Evolutionary conservation across 352 stramenopile genomes (phyloP), one percentile per base, ranked within the genome.

Genomic region (Phytophthora pluvialis): DNA sequence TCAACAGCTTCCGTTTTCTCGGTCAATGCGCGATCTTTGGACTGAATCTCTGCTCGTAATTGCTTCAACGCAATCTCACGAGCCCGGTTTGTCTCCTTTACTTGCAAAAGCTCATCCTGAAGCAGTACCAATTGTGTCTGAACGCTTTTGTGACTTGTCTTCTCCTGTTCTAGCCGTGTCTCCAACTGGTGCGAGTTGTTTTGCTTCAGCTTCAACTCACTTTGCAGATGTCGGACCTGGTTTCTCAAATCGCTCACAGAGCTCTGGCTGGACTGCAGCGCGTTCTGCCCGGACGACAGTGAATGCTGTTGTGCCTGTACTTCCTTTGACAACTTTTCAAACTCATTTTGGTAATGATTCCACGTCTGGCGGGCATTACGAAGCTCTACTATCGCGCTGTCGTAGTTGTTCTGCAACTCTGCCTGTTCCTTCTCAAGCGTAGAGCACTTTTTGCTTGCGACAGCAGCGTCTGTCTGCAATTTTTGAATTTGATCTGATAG

Each of bases 311-410:
- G 81, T 15, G 60, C 65, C 28, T 82, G 77, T 1, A 88, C 43
- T 35, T 93, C 85, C 32, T 81, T 81, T 8, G 84, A 77, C 8
- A 93, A 44, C 47, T 90, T 89, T 49, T 93, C 85, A 38, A 86
- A 91, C 54, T 93, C 81, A 39, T 70, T 86, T 44, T 93, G 83
- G 40, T 92, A 91, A 60, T 93, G 77, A 28, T 80, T 77, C 42
- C 60, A 81, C 9, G 78, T 75, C 56, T 93, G 81, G 1, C 82
- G 80, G 7, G 73, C 77, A 33, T 78, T 89, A 3, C 80, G 76
- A 12, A 93, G 70, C 42, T 93, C 84, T 21, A 74, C 36, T 26
- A 82, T 72, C 1, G 63, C 67, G 32, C 38, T 83, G 5, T 91
- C 80, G 43, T 89, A 93, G 28, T 73, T 88, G 29, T 67, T 60